These are phyloP conservation scores for Hypoxylon sp. DNA, from an alignment of 2,329 filamentous ascomycete species.

Conservation along the genomic window DNA sequence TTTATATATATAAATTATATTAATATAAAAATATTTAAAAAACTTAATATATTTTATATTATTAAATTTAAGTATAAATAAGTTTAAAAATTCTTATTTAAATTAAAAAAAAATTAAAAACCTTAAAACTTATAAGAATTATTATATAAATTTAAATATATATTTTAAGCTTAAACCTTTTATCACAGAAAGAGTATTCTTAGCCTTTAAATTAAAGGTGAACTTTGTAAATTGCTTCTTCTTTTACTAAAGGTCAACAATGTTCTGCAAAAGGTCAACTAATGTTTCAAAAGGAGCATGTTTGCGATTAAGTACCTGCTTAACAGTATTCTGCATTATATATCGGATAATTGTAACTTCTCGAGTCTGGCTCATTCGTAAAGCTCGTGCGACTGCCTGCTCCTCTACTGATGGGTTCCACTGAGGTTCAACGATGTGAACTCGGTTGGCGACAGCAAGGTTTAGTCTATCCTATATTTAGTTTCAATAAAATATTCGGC, in stretches of 20 bases:
- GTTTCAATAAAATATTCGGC: not conserved
- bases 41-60: too few species aligned
- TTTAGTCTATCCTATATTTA: constrained; percentile 33
- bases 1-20: too few species aligned
- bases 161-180: too few species aligned
- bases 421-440: constrained; percentile 62
- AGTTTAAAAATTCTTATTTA: too few species aligned
- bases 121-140: too few species aligned
- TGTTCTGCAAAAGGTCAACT: constrained; percentile 11
- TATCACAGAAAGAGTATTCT: constrained; percentile 1
- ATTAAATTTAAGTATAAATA: too few species aligned
- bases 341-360: constrained; percentile 57
- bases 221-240: constrained; percentile 18
- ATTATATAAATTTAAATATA: too few species aligned
- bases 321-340: constrained; percentile 53
- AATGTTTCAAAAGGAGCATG: not conserved
- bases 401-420: constrained; percentile 64
- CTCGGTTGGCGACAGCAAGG: constrained; percentile 53
- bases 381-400: constrained; percentile 59
- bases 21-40: too few species aligned
- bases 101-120: too few species aligned
- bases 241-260: constrained; percentile 13
- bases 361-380: constrained; percentile 56
- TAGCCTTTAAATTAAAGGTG: constrained; percentile 1
- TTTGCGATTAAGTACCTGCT: constrained; percentile 48